Conservation (phyloP, 1,284 basidiomycete species). For the Malassezia obtusa region DNA sequence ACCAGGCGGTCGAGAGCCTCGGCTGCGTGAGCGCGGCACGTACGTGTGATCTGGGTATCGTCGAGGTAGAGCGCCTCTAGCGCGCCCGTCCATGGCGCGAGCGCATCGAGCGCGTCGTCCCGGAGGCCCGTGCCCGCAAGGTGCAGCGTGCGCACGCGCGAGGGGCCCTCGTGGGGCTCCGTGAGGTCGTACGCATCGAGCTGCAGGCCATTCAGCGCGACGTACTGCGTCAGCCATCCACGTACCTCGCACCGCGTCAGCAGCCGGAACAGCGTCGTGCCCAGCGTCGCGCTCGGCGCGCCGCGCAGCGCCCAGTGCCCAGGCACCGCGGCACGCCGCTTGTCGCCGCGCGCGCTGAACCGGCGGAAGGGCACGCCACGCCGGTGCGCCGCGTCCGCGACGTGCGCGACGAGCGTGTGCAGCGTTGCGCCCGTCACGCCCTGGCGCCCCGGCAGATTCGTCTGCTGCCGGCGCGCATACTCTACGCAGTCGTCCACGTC, state of each 20-base stretch:
- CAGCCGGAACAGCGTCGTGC: not conserved
- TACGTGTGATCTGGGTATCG: constrained; percentile 13
- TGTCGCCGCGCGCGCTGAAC: constrained; percentile 9
- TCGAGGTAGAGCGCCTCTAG: constrained; percentile 8
- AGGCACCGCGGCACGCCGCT: constrained; percentile 5
- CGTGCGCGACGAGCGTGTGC: not conserved
- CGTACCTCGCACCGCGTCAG: not conserved
- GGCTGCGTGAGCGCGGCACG: not conserved
- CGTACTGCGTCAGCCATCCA: not conserved
- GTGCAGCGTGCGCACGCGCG: not conserved
- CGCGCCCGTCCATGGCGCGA: constrained; percentile 7
- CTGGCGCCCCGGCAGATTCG: constrained; percentile 8
- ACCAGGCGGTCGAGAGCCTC: constrained; percentile 6
- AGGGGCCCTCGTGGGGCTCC: not conserved
- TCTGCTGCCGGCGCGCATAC: constrained; percentile 11
- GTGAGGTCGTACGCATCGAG: not conserved
- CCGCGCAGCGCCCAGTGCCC: constrained; percentile 9
- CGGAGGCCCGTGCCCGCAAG: not conserved
- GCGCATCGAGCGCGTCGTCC: constrained; percentile 4
- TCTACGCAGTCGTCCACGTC: constrained; percentile 14
- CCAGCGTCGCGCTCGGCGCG: not conserved
- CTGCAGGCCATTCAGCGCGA: constrained; percentile 9
- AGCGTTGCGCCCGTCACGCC: constrained; percentile 11
- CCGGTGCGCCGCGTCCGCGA: not conserved
- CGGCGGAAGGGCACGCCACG: not conserved